phyloP scores from a whole-genome alignment of 129 eudicot genomes.

The Flaveria sonorensis region DNA sequence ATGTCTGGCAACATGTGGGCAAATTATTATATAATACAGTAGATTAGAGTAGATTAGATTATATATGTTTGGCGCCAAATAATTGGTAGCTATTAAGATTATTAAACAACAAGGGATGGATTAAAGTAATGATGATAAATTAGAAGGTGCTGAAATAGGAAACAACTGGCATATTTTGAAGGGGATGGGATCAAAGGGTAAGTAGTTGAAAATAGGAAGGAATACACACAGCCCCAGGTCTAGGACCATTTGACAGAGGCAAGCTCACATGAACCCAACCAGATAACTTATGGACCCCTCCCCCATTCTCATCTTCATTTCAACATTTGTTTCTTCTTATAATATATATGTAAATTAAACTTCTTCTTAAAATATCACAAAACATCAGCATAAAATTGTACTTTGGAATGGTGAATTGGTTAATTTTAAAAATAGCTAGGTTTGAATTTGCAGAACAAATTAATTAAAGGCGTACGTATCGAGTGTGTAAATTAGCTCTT shows the following conservation, averaged over 20 bases:
- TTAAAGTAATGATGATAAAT: background rate
- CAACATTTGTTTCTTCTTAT: background rate
- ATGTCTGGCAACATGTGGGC: constrained; percentile 46
- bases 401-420: background rate
- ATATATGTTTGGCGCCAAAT: constrained; percentile 27
- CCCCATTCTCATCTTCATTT: constrained; percentile 25
- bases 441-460: background rate
- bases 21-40: constrained; percentile 25
- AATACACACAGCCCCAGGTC: constrained; percentile 44
- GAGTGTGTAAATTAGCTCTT: no score
- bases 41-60: constrained; percentile 13
- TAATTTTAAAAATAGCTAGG: background rate
- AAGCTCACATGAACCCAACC: constrained; percentile 89
- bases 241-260: constrained; percentile 72
- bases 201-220: constrained; percentile 38
- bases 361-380: background rate
- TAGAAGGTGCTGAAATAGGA: constrained; percentile 38
- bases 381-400: background rate
- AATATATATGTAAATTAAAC: background rate
- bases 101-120: background rate
- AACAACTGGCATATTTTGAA: constrained; percentile 45
- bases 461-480: background rate
- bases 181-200: constrained; percentile 28
- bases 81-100: constrained; percentile 22
- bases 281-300: constrained; percentile 71